Base-by-base conservation (phyloP, 331 rosid species). In the Acacia concinna region DNA sequence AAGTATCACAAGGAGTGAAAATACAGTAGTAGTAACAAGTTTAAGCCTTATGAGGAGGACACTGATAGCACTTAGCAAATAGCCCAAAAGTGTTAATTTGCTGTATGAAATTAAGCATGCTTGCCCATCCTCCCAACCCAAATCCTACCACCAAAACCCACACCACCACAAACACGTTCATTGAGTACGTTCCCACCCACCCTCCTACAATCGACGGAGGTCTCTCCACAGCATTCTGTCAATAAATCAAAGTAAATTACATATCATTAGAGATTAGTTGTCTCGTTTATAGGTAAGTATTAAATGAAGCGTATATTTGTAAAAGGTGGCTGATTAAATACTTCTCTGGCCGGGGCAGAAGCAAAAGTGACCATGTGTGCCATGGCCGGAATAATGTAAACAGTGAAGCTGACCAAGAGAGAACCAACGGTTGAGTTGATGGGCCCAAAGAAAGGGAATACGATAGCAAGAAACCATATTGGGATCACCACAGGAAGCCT, bases 51-150 rank as follows among this genome's bases (percentile, higher is more conserved):
- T 79, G 96, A 72, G 89, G 86, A 17, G 92, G 96, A 81, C 96
- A 89, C 62, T 89, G 96, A 31, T 85, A 91, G 81, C 96, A 91
- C 86, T 85, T 89, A 0, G 93, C 88, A 84, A 91, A 89, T 21
- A 91, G 64, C 49, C 96, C 96, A 82, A 91, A 91, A 5, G 91
- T 85, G 60, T 85, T 15, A 35, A 91, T 72, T 81, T 91, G 91
- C 18, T 56, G 83, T 23, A 91, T 78, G 84, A 91, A 89, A 81
- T 91, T 91, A 73, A 91, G 82, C 86, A 87, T 87, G 82, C 96
- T 91, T 62, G 96, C 93, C 96, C 96, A 91, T 30, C 96, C 96
- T 82, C 95, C 96, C 67, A 90, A 88, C n/a, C 96, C 96, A 84
- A 90, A 90, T 76, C 96, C 96, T 80, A 90, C 88, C 18, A 90